Conservation (phyloP, 2,329 filamentous ascomycete species). For the Colletotrichum chrysophilum region DNA sequence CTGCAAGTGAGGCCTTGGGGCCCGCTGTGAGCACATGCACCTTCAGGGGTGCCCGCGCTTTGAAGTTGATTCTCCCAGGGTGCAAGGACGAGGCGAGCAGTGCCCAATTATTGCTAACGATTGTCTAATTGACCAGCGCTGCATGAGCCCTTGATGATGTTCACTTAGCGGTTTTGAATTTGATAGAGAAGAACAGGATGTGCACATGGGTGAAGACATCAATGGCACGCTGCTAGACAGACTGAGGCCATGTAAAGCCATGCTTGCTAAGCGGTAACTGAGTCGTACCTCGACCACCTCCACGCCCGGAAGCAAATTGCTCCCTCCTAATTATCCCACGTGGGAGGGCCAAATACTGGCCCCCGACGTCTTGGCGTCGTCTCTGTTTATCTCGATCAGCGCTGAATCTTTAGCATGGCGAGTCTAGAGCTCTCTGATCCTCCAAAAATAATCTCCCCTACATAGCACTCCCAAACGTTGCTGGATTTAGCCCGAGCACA, state of each 20-base stretch:
- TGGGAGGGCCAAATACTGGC: background rate
- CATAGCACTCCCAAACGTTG: background rate
- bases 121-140: background rate
- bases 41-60: background rate
- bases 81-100: background rate
- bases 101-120: background rate
- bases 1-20: background rate
- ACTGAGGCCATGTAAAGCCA: background rate
- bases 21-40: background rate
- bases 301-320: background rate
- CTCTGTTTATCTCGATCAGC: background rate
- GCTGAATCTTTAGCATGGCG: background rate
- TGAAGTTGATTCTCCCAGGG: background rate
- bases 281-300: background rate
- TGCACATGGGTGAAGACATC: background rate
- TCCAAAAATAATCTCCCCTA: background rate
- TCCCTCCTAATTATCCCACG: background rate
- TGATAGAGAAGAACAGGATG: background rate
- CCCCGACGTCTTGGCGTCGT: background rate
- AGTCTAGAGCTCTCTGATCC: background rate
- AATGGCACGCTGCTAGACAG: background rate
- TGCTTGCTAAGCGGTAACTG: constrained; percentile 3
- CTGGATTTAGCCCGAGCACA: background rate
- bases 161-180: background rate
- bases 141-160: background rate